A percentile compares a stretch with the other conserved stretches of the same genome.
These are phyloP conservation scores for Groenewaldozyma tartarivorans DNA, from an alignment of 805 yeast species.

Conservation along the genomic window DNA sequence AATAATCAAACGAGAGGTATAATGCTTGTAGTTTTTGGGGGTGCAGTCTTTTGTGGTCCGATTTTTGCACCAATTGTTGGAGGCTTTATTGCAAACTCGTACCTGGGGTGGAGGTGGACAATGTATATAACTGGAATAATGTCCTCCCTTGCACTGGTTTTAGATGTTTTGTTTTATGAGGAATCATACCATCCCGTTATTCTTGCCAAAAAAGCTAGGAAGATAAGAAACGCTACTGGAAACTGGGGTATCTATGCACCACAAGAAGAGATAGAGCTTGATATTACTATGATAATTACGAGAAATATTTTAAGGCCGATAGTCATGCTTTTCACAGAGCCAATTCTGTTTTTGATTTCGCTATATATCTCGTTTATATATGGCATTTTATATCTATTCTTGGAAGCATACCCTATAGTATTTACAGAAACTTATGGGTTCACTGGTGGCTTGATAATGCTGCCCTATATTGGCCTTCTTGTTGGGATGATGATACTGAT, in stretches of 20 bases:
- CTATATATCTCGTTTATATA: constrained; percentile 35
- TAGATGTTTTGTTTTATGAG: constrained; percentile 30
- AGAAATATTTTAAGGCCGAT: constrained; percentile 75
- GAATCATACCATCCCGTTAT: constrained; percentile 37
- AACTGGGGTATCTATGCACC: constrained; percentile 82
- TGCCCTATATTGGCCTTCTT: constrained; percentile 28
- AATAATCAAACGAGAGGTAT: constrained; percentile 41
- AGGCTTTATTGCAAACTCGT: neutral
- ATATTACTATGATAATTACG: constrained; percentile 56
- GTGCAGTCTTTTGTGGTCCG: constrained; percentile 37
- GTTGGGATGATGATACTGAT: too few species aligned
- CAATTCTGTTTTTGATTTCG: constrained; percentile 33
- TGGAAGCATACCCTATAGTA: constrained; percentile 32
- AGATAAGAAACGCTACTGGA: constrained; percentile 67
- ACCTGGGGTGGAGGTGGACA: too few species aligned
- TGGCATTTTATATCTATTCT: constrained; percentile 34
- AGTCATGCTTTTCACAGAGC: constrained; percentile 54
- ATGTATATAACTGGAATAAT: constrained; percentile 43
- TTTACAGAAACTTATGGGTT: constrained; percentile 27
- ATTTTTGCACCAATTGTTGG: constrained; percentile 39
- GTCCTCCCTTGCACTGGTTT: constrained; percentile 24
- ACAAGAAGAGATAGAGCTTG: constrained; percentile 75
- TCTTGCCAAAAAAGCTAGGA: constrained; percentile 54
- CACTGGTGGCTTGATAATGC: constrained; percentile 24
- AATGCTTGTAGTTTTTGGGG: constrained; percentile 42